phyloP scores from a whole-genome alignment of 805 yeast species.

The Ogataea ganodermae region DNA sequence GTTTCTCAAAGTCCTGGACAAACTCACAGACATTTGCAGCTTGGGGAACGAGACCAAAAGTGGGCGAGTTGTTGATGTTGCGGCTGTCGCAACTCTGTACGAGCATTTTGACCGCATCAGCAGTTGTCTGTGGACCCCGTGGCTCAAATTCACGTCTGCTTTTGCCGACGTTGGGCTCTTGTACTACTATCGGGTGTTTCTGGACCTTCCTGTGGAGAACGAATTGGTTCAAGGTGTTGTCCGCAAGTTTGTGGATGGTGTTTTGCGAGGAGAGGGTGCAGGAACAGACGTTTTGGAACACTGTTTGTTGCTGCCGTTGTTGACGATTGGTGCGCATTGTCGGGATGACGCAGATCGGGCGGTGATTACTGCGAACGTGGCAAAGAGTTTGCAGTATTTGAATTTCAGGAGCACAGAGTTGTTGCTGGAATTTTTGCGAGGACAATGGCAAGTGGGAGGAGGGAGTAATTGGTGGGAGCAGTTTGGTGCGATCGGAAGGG shows the following conservation, averaged over 20 bases:
- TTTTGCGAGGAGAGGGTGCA: no score
- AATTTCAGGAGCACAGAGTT: slow-evolving; percentile 26
- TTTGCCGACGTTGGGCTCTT: slow-evolving; percentile 29
- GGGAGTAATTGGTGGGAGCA: slow-evolving; percentile 20
- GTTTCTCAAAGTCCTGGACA: slow-evolving; percentile 35
- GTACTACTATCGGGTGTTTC: slow-evolving; percentile 24
- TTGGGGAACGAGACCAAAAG: slow-evolving; percentile 9
- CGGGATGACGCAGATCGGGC: slow-evolving; percentile 14
- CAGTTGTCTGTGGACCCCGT: slow-evolving; percentile 9
- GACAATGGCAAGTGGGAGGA: slow-evolving; percentile 19
- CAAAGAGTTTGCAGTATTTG: slow-evolving; percentile 19
- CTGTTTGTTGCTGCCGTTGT: slow-evolving; percentile 30
- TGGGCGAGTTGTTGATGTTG: background rate
- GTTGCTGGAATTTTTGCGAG: slow-evolving; percentile 19
- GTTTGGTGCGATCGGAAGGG: slow-evolving; percentile 19
- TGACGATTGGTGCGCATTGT: slow-evolving; percentile 30
- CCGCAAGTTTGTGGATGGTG: slow-evolving; percentile 13
- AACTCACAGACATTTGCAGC: slow-evolving; percentile 18
- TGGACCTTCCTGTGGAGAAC: slow-evolving; percentile 11
- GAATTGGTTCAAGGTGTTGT: slow-evolving; percentile 21
- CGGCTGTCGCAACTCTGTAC: background rate
- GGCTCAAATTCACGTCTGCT: slow-evolving; percentile 26
- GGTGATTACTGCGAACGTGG: slow-evolving; percentile 15
- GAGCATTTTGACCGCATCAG: background rate
- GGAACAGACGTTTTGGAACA: slow-evolving; percentile 23